Evolutionary conservation across 345 rosid species (phyloP), one percentile per base, ranked within the genome.

Genomic region (Bruguiera gymnorhiza): DNA sequence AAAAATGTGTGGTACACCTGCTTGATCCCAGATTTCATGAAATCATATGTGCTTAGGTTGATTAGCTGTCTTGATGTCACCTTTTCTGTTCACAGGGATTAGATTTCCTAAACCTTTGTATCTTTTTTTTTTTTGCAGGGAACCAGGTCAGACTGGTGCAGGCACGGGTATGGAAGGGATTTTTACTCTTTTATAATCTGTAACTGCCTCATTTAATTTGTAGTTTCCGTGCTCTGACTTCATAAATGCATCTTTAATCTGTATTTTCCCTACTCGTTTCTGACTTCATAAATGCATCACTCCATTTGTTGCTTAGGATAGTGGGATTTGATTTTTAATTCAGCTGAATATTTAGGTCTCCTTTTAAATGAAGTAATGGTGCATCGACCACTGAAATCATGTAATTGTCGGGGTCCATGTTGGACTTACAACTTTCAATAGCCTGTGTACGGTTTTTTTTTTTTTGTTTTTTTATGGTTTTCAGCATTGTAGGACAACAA

Each of bases 141-240:
- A 74, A 64, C 62, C 73, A 30, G 78, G 80, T 60, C 89, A 80
- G 71, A 68, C 81, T 20, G 84, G 84, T 67, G 82, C 75, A 23
- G 80, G 74, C 54, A 62, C 87, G 75, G 87, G 89, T 87, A 83
- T 66, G 36, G 30, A 56, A 43, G 19, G 50, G 50, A 43, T 13
- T 43, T 43, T 13, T 13, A 3, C 16, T 43, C 16, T 13, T 37
- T 10, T 43, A 43, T 43, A 15, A 11, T 43, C 18, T 11, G 50
- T 13, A 43, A 13, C 18, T 34, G 37, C 10, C 9, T 34, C 8
- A 9, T 34, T 34, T 34, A 8, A 34, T 34, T 0, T 8, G 37
- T 34, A 34, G 8, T 34, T 7, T 11, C 5, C 10, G 19, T 16
- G 6, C 29, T 56, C 11, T 23, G 29, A 24, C 31, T 56, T 56